Evolutionary conservation across 305 asterid species (phyloP).

Genomic region (Caryopteris hybrid): DNA sequence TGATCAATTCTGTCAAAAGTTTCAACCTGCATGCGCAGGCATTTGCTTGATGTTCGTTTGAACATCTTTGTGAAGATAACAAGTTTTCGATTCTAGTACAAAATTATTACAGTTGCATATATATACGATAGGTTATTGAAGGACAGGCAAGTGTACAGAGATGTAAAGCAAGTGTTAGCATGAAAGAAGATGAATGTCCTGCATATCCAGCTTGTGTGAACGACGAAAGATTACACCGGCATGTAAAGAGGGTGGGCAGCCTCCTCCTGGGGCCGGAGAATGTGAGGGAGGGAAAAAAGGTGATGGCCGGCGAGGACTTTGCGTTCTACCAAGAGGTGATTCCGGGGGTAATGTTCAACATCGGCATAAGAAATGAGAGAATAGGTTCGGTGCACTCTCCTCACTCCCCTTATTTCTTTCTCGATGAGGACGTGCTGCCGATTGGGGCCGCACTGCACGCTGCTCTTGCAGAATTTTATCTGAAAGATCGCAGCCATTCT

Average conservation of each 20-base stretch:
- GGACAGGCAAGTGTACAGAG: slow-evolving; percentile 58
- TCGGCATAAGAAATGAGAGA: slow-evolving; percentile 63
- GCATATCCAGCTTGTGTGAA: slow-evolving; percentile 66
- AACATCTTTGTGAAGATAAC: too few species aligned
- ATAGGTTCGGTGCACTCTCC: slow-evolving; percentile 58
- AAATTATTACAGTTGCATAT: not conserved
- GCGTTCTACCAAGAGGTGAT: slow-evolving; percentile 73
- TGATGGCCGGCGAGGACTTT: slow-evolving; percentile 86
- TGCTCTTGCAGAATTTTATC: slow-evolving; percentile 55
- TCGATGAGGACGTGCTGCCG: slow-evolving; percentile 73
- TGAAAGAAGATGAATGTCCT: slow-evolving; percentile 49
- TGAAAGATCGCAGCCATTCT: slow-evolving; percentile 27
- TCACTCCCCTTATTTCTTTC: slow-evolving; percentile 79
- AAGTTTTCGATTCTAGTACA: not conserved
- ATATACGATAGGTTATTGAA: slow-evolving; percentile 48
- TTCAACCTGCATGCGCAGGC: too few species aligned
- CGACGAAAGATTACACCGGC: slow-evolving; percentile 48
- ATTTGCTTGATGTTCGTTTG: too few species aligned
- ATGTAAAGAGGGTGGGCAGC: slow-evolving; percentile 51
- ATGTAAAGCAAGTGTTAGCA: slow-evolving; percentile 49
- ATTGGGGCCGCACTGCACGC: slow-evolving; percentile 68
- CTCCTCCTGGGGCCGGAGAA: slow-evolving; percentile 53
- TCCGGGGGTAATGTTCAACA: slow-evolving; percentile 60
- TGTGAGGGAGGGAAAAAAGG: slow-evolving; percentile 40
- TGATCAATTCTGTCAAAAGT: too few species aligned